Conservation (phyloP, 371 early-diverging fungal species). For the Circinella umbellata region DNA sequence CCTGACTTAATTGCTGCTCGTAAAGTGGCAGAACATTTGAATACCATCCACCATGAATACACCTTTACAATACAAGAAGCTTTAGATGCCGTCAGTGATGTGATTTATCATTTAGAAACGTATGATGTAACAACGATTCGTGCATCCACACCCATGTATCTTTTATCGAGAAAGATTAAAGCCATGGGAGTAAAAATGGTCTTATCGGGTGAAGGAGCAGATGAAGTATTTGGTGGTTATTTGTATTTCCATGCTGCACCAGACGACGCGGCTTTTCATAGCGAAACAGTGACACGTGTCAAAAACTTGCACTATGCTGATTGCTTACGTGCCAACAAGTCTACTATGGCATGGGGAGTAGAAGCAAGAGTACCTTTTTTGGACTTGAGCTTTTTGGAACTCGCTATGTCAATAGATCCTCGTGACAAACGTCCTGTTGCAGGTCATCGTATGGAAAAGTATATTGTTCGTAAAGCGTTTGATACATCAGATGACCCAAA, state of each 20-base stretch:
- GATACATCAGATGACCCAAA: constrained; percentile 72
- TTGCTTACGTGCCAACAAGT: constrained; percentile 96
- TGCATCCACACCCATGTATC: constrained; percentile 97
- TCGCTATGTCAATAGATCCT: constrained; percentile 86
- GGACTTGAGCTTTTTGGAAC: constrained; percentile 87
- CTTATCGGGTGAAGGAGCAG: constrained; percentile 93
- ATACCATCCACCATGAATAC: constrained; percentile 93
- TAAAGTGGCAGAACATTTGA: constrained; percentile 86
- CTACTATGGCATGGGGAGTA: constrained; percentile 98
- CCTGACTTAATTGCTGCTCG: constrained; percentile 93
- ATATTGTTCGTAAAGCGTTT: constrained; percentile 86
- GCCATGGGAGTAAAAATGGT: constrained; percentile 99
- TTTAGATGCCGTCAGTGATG: constrained; percentile 92
- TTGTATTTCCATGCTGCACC: constrained; percentile 98
- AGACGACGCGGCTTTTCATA: constrained; percentile 76
- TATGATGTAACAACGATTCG: constrained; percentile 99
- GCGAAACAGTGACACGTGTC: constrained; percentile 88
- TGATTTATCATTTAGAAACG: constrained; percentile 95
- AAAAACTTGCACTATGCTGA: constrained; percentile 95
- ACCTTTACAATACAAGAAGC: constrained; percentile 96
- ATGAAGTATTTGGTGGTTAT: constrained; percentile 97
- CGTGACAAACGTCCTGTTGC: constrained; percentile 75
- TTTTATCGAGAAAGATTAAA: constrained; percentile 94
- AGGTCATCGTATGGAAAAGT: constrained; percentile 81
- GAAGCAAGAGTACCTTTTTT: constrained; percentile 98